These are phyloP conservation scores for Acanthochlamys bracteata DNA, from an alignment of 106 monocot genomes.

Conservation along the genomic window DNA sequence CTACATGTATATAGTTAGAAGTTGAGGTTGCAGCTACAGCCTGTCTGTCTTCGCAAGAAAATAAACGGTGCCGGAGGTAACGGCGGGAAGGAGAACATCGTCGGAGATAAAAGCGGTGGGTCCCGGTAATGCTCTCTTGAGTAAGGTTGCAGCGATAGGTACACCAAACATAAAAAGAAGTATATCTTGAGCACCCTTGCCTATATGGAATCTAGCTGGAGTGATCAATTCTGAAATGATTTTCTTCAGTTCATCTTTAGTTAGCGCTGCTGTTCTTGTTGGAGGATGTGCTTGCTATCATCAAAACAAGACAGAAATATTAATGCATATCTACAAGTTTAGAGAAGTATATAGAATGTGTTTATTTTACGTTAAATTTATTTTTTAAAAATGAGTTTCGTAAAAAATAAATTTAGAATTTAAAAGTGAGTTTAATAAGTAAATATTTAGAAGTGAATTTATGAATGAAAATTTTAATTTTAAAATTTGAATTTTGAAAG, in stretches of 20 bases:
- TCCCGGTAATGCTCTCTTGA: slow-evolving; percentile 56
- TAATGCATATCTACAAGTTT: too few species aligned
- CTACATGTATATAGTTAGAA: too few species aligned
- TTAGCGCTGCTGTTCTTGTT: background rate
- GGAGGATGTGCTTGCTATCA: too few species aligned
- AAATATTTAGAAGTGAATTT: too few species aligned
- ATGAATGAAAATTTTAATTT: too few species aligned
- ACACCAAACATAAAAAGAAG: slow-evolving; percentile 44
- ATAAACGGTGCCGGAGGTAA: slow-evolving; percentile 50
- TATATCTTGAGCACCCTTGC: slow-evolving; percentile 32
- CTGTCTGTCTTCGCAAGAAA: slow-evolving; percentile 45
- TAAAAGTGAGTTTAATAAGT: too few species aligned
- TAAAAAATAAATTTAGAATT: too few species aligned
- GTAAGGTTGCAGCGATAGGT: slow-evolving; percentile 33
- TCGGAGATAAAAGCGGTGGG: slow-evolving; percentile 40
- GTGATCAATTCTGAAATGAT: background rate
- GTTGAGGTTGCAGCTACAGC: slow-evolving; percentile 26
- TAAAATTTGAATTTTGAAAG: too few species aligned
- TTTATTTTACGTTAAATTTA: too few species aligned
- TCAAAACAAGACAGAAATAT: too few species aligned
- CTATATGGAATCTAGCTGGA: slow-evolving; percentile 10
- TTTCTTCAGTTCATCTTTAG: background rate
- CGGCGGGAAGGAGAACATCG: slow-evolving; percentile 55
- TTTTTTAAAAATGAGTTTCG: too few species aligned
- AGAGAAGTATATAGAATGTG: too few species aligned